Evolutionary conservation across 768 basidiomycete genomes (phyloP), one percentile per base, ranked within the genome.

Genomic region (Sporobolomyces roseus): DNA sequence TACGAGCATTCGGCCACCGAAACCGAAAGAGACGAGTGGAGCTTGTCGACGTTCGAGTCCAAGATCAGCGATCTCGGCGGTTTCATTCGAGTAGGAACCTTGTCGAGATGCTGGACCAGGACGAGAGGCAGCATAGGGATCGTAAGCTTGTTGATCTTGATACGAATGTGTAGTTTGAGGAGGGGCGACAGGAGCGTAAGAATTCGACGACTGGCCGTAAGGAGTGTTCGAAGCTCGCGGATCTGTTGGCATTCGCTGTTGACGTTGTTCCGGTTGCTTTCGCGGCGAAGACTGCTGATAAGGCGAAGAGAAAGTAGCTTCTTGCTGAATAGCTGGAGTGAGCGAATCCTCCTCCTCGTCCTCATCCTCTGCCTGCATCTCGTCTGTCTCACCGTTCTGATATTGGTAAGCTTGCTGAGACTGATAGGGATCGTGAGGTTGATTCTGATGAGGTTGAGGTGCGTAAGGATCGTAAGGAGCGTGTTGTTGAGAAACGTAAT

Each of bases 21-120:
- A 93, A 0, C 94, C 94, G 74, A 97, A 96, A 69, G 86, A 88
- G 61, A 93, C 81, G 33, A 96, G 82, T 0, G 93, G 93, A 8
- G 72, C 72, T 5, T 58, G 29, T 29, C 68, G 48, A 10, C 68
- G 68, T 41, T 73, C 68, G 62, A 70, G 62, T 1, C 65, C 68
- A 53, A 73, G 72, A 45, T 73, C 72, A 21, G 63, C 63, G 19
- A 27, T 25, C 10, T 60, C 45, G 29, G 13, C 7, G 7, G 36
- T 33, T 25, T n/a, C 25, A 21, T 53, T 32, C 16, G 63, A n/a
- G n/a, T n/a, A n/a, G n/a, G n/a, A 61, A 6, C 29, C 45, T 10
- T 48, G 46, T 17, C 36, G 45, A 6, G 63, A 58, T 2, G 41
- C 27, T 4, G n/a, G 23, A 10, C 7, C n/a, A 4, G 48, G 55